phyloP scores from a whole-genome alignment of 345 rosid species.

The Cardamine chenopodiifolia region DNA sequence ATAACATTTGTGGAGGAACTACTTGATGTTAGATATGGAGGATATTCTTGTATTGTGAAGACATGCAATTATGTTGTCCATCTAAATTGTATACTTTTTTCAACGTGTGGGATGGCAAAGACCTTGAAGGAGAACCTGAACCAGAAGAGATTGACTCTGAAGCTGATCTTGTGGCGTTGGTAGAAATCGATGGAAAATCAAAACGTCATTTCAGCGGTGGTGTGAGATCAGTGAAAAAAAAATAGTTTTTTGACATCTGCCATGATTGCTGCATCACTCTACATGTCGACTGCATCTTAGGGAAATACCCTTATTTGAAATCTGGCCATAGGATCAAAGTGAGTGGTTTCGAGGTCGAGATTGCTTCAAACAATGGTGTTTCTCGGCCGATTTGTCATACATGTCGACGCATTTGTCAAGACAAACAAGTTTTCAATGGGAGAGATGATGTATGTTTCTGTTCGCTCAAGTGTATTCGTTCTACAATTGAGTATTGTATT shows the following conservation, averaged over 20 bases:
- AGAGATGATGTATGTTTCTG: too few species aligned
- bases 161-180: neutral
- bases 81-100: neutral
- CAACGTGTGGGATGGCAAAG: conserved; percentile 19
- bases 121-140: neutral
- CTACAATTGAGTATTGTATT: neutral
- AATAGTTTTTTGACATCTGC: neutral
- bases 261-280: too few species aligned
- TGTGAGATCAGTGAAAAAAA: conserved; percentile 14
- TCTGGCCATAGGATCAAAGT: too few species aligned
- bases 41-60: neutral
- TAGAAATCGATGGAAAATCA: neutral
- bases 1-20: neutral
- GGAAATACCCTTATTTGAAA: too few species aligned
- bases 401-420: too few species aligned
- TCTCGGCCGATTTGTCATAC: too few species aligned
- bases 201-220: conserved; percentile 13
- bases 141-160: neutral
- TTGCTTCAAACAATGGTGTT: too few species aligned
- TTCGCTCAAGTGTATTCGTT: too few species aligned
- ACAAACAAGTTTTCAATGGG: too few species aligned
- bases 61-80: neutral
- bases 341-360: too few species aligned
- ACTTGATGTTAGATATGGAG: neutral
- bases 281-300: too few species aligned